Evolutionary conservation across 768 basidiomycete species (phyloP), one percentile per base, ranked within the genome.

Genomic region (button mushroom (Agaricus bisporus)): DNA sequence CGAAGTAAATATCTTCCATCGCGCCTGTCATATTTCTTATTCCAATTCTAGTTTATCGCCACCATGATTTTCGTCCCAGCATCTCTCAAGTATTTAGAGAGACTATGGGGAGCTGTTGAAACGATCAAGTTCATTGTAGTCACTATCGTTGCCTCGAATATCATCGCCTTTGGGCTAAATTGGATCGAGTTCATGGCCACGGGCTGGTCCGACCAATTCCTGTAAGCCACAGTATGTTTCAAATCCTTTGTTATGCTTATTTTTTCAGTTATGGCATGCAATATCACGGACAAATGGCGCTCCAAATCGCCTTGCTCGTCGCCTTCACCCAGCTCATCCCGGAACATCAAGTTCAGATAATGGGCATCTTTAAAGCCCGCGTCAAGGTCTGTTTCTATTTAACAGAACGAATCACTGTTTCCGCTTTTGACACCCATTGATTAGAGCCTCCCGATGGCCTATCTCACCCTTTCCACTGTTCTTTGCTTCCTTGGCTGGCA

Each of bases 311-410:
- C 2, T 75, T 95, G 57, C 75, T 99, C 35, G 97, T 99, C 51
- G 95, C 95, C 5, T 98, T 98, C 70, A 98, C 95, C 3, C 97
- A 99, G 68, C 70, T 97, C 51, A 98, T 98, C 60, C 95, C 95
- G 29, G 97, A 99, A 69, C 95, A 99, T 63, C 95, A 98, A 69
- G 85, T 99, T 12, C 97, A 98, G 67, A 64, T 98, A 15, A 75
- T 98, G 55, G 93, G 94, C 32, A 70, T 91, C 43, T 63, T 92
- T 58, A 91, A 83, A 68, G 78, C 88, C 44, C 82, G 92, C 53
- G 95, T 98, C 61, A 99, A 98, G 83, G 95, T 90, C 39, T 32
- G 71, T 62, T 44, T 49, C 18, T 22, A 46, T 1, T 46, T 9
- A 12, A 14, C 18, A 6, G 38, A 39, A 39, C 17, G 38, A 14